A percentile compares a stretch with the other conserved stretches of the same genome.
Evolutionary conservation across 2,329 filamentous ascomycete species (phyloP).

Genomic region (Diaporthe destruens): DNA sequence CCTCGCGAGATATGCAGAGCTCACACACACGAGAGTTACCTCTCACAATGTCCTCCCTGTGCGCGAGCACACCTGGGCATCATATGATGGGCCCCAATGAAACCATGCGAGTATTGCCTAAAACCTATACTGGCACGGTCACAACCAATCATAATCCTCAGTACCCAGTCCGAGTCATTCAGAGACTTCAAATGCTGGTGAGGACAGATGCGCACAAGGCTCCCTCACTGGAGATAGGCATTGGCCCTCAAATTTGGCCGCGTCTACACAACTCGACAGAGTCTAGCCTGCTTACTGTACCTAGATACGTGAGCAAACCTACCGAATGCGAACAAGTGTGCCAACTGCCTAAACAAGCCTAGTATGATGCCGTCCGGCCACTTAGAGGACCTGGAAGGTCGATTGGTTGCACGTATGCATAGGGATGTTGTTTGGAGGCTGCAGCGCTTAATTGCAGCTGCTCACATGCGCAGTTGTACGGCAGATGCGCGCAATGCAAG

Average conservation of each 20-base stretch:
- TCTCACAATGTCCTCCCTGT: background rate
- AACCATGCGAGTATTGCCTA: background rate
- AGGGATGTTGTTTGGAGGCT: background rate
- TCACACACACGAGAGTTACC: no score
- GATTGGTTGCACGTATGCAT: background rate
- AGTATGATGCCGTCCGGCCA: background rate
- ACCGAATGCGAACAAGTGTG: background rate
- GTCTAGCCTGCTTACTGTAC: background rate
- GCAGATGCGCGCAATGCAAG: conserved; percentile 7
- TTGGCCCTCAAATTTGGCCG: background rate
- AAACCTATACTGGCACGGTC: background rate
- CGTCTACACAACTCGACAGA: background rate
- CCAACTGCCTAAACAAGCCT: background rate
- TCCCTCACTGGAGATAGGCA: background rate
- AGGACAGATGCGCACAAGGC: background rate
- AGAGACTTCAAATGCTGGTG: background rate
- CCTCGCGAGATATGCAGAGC: background rate
- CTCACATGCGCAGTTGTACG: background rate
- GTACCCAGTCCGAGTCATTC: background rate
- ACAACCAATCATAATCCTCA: no score
- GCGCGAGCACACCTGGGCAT: background rate
- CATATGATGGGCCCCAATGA: background rate
- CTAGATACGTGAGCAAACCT: background rate
- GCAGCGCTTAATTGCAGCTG: conserved; percentile 7
- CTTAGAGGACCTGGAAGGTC: background rate